These are phyloP conservation scores for Fusarium chaquense DNA, from an alignment of 2,329 filamentous ascomycete genomes.

Conservation along the genomic window DNA sequence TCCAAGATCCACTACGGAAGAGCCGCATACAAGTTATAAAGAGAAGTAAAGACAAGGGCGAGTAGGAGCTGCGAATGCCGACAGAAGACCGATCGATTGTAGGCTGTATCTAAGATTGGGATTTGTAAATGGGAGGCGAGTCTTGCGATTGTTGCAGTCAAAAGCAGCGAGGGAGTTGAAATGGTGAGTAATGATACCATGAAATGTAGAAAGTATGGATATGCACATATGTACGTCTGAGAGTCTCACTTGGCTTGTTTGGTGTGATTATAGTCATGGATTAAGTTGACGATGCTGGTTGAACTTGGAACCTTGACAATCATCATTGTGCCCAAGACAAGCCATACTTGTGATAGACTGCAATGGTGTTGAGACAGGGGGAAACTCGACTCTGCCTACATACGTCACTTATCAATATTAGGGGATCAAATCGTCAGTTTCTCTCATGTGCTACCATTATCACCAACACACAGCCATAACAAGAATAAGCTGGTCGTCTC, in stretches of 20 bases:
- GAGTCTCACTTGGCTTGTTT: not conserved
- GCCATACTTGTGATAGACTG: not conserved
- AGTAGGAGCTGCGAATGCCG: slow-evolving; percentile 40
- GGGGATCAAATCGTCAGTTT: not conserved
- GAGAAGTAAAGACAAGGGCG: not conserved
- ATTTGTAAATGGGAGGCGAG: slow-evolving; percentile 16
- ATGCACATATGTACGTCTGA: too few relatives aligned
- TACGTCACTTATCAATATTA: not conserved
- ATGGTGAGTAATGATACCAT: slow-evolving; percentile 4
- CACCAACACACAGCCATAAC: slow-evolving; percentile 4
- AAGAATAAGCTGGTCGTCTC: not conserved
- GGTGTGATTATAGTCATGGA: not conserved
- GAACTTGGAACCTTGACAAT: not conserved
- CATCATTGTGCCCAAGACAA: not conserved
- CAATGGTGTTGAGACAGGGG: not conserved
- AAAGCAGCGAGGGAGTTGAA: not conserved
- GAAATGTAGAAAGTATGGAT: not conserved
- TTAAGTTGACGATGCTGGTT: not conserved
- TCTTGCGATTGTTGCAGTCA: slow-evolving; percentile 8
- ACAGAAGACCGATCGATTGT: slow-evolving; percentile 42
- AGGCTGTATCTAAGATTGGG: slow-evolving; percentile 29
- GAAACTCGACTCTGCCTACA: not conserved
- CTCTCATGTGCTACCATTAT: slow-evolving; percentile 6
- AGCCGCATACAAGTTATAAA: slow-evolving; percentile 39
- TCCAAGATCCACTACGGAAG: slow-evolving; percentile 42